Evolutionary conservation across 106 monocot genomes (phyloP).

Genomic region (Hemerocallis citrina): DNA sequence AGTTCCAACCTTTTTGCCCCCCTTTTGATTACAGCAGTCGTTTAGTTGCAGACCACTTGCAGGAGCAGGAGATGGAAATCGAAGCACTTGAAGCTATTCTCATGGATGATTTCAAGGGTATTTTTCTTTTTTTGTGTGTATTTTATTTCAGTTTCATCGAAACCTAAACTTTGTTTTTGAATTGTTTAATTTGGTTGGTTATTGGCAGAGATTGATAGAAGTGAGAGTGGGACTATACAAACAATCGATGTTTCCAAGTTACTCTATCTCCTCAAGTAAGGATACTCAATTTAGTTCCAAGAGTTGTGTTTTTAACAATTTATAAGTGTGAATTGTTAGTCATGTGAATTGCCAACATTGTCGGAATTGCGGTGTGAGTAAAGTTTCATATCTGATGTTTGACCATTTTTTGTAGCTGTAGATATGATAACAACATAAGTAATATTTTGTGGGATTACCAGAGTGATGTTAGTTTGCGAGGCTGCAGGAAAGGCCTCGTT

Average conservation of each 20-base stretch:
- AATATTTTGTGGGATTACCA: neutral
- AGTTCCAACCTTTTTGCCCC: neutral
- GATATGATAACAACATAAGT: neutral
- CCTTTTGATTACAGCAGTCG: neutral
- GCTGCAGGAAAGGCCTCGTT: no score
- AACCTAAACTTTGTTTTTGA: neutral
- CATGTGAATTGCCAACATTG: neutral
- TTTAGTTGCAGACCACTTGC: constrained; percentile 35
- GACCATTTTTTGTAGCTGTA: neutral
- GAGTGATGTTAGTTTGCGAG: no score
- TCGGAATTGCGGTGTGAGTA: neutral
- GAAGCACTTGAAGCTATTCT: constrained; percentile 69
- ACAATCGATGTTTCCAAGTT: constrained; percentile 48
- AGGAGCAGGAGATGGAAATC: constrained; percentile 84
- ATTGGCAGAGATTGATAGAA: constrained; percentile 42
- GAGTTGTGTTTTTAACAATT: no score
- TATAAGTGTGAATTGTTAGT: no score
- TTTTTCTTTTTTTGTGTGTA: neutral
- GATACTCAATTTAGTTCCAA: neutral
- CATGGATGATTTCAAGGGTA: constrained; percentile 63
- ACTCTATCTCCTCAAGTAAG: constrained; percentile 41
- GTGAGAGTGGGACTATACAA: constrained; percentile 51
- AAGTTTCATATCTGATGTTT: neutral
- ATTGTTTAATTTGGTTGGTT: no score
- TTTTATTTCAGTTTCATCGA: neutral